A percentile compares a stretch with the other conserved stretches of the same genome.
Evolutionary conservation across 768 basidiomycete genomes (phyloP).

Genomic region (Podaxis rugospora): DNA sequence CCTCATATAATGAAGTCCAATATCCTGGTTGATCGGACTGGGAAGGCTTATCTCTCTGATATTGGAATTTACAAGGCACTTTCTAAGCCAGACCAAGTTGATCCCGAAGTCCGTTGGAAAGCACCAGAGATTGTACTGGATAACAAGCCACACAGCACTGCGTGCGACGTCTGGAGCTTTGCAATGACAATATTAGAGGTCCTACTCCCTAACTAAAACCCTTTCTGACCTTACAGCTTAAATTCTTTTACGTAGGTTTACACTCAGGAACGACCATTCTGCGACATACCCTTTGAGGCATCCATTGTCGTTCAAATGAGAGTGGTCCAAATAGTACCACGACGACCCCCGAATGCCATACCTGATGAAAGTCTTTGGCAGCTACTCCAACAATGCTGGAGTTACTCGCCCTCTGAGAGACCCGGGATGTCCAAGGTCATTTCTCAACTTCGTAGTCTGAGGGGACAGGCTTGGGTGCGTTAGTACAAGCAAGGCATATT

Average conservation of each 20-base stretch:
- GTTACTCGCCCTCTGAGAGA: background rate
- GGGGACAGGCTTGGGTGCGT: background rate
- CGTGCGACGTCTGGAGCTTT: conserved; percentile 2
- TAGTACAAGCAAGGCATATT: background rate
- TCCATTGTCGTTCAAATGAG: background rate
- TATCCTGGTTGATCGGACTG: background rate
- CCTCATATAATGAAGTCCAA: background rate
- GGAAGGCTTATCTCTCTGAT: background rate
- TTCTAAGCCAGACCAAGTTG: background rate
- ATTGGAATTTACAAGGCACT: background rate
- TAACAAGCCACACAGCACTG: background rate
- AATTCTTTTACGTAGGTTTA: background rate
- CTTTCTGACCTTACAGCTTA: background rate
- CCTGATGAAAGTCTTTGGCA: background rate
- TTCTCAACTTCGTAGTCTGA: background rate
- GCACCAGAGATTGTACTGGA: background rate
- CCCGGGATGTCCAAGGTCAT: background rate
- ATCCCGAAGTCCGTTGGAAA: background rate
- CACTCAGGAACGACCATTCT: background rate
- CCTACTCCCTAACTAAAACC: background rate
- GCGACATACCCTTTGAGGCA: background rate
- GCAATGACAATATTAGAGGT: conserved; percentile 1
- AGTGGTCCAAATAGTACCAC: background rate
- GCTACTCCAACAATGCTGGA: background rate
- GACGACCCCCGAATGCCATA: background rate